Conservation (phyloP, 140 eudicot species). For the Anethum foeniculum region DNA sequence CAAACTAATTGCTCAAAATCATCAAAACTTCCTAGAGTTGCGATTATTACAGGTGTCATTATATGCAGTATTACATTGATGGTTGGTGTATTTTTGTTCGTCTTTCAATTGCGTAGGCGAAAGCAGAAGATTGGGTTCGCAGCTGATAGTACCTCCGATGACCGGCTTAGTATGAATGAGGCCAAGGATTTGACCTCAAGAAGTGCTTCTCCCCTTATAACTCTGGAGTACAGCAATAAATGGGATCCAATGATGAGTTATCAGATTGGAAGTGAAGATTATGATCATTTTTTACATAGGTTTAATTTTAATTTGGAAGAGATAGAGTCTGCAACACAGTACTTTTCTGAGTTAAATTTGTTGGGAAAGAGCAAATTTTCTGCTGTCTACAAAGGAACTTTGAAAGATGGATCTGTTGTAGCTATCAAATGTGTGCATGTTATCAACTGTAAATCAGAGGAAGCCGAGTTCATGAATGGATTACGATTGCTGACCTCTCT, state of each 20-base stretch:
- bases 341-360: conserved; percentile 65
- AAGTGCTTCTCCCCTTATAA: conserved; percentile 51
- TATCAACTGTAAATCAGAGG: conserved; percentile 77
- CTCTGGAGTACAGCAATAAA: conserved; percentile 37
- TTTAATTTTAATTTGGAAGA: conserved; percentile 71
- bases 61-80: conserved; percentile 34
- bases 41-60: conserved; percentile 40
- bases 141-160: conserved; percentile 46
- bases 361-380: conserved; percentile 73
- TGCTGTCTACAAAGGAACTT: conserved; percentile 61
- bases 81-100: conserved; percentile 24
- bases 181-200: conserved; percentile 25
- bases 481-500: conserved; percentile 59
- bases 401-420: conserved; percentile 64
- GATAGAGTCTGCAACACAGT: conserved; percentile 65
- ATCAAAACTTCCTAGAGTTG: conserved; percentile 38
- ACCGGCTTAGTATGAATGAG: conserved; percentile 39
- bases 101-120: conserved; percentile 38
- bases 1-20: conserved; percentile 40
- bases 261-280: conserved; percentile 17
- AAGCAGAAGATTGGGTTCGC: conserved; percentile 60
- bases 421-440: conserved; percentile 64
- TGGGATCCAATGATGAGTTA: conserved; percentile 58
- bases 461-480: conserved; percentile 73
- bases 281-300: conserved; percentile 26